Evolutionary conservation across 306 rosid species (phyloP), one percentile per base, ranked within the genome.

Genomic region (Ochetophila trinervis): DNA sequence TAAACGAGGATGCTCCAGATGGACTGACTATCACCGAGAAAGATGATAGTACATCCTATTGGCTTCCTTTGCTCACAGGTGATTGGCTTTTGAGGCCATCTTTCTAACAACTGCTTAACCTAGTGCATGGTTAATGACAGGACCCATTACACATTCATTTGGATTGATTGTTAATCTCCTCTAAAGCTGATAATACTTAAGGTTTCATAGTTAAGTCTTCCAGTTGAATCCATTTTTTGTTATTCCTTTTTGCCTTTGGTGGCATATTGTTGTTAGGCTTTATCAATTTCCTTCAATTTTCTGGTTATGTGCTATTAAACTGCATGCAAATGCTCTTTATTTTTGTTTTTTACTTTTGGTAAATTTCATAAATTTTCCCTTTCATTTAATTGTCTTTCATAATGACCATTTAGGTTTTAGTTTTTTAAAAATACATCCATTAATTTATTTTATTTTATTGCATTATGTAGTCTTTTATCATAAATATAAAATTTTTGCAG

Each of bases 61-160:
- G 99, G 99, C 74, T 83, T 78, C 99, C 97, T 62, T 84, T 94
- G 86, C 84, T 94, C 59, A 82, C 87, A 88, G 97, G 97, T 94
- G 79, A 75, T 51, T 64, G 67, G 63, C 64, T 56, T 72, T 76
- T 60, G 35, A 42, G 71, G 57, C 65, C 60, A 21, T 24, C 66
- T 64, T 63, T 67, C 44, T 22, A 18, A 48, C 10, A 6, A 47
- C 52, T 15, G 57, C 62, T 65, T 24, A 52, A 52, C 40, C 50
- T 60, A 37, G 5, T 48, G 22, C 50, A 51, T 36, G 15, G 48
- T 51, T 24, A 44, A 22, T 53, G 2, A 57, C 62, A 67, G n/a
- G 37, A 34, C n/a, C 15, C n/a, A 15, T 36, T n/a, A 9, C 5
- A 7, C 52, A 17, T 63, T 5, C n/a, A 42, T 16, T 1, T 53